These are phyloP conservation scores for Paracorniculantispora psalliotae DNA, from an alignment of 2,329 filamentous ascomycete genomes.

Conservation along the genomic window DNA sequence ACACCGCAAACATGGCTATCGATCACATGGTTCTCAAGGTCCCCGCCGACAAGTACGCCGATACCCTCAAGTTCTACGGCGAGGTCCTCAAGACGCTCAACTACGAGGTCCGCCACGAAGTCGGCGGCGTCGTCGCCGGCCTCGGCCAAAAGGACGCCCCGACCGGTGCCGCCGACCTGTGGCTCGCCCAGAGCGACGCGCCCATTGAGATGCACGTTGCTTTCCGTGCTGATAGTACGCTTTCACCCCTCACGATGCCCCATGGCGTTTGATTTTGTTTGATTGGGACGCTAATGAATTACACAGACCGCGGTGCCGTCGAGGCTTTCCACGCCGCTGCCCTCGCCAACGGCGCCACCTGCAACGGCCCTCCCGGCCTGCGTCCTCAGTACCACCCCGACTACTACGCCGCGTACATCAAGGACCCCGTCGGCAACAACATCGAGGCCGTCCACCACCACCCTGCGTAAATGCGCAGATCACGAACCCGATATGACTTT, in stretches of 20 bases:
- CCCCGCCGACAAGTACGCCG: constrained; percentile 24
- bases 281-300: neutral
- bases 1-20: constrained; percentile 27
- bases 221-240: constrained; percentile 26
- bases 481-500: neutral
- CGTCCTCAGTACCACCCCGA: constrained; percentile 38
- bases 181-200: constrained; percentile 4
- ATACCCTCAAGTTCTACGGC: constrained; percentile 30
- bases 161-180: constrained; percentile 13
- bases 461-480: neutral
- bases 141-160: constrained; percentile 23
- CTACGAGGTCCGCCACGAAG: constrained; percentile 26
- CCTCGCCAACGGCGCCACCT: constrained; percentile 38
- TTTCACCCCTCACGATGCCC: neutral
- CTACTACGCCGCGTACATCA: constrained; percentile 48
- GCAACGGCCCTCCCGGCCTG: constrained; percentile 45
- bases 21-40: constrained; percentile 30
- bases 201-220: constrained; percentile 24
- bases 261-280: neutral
- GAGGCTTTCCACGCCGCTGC: constrained; percentile 39
- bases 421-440: constrained; percentile 48
- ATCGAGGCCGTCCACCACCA: constrained; percentile 37
- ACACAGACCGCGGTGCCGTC: constrained; percentile 36
- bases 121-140: constrained; percentile 26
- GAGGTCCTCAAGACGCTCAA: constrained; percentile 31